Base-by-base conservation (phyloP, 176 grass and related monocot species). In the Carex scoparia region DNA sequence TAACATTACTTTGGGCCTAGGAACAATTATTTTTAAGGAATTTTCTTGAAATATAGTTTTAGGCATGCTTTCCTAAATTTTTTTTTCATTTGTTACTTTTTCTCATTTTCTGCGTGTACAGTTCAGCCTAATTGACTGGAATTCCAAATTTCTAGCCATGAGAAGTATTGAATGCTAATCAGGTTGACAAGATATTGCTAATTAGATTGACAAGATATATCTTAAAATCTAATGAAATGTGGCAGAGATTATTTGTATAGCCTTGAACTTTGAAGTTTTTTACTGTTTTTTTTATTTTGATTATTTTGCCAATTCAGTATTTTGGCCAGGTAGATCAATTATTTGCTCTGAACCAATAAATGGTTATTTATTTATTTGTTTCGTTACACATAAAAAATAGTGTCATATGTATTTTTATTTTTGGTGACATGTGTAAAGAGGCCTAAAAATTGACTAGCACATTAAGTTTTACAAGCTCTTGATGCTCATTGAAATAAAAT, bases 1-100 rank as follows among this genome's bases (percentile, higher is more conserved):
- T 98, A 38, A 98, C 93, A 69, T 75, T 98, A 64, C 95, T 94
- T 85, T 94, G 86, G 82, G 92, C 95, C 61, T 98, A 94, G 81
- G 0, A 27, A n/a, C 18, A 35, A 4, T 37, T 46, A 49, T 42
- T 51, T 64, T 60, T 48, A 19, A 65, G 28, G 61, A 54, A 19
- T 69, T 63, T 83, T 51, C 2, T 28, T 65, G 61, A 67, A 63
- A 69, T 51, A n/a, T 31, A 28, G 53, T 66, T 48, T 30, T 53
- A 16, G 10, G 61, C 62, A n/a, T 54, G 3, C 9, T 66, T 66
- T 32, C 16, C 48, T 49, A 35, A 65, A 64, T 67, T 19, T 49
- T 84, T 64, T 10, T 28, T 60, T 51, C 11, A 74, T 15, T 84
- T 40, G 30, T 70, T 56, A 46, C 30, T 80, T 59, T 9, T n/a